A percentile compares a stretch with the other conserved stretches of the same genome.
phyloP scores from a whole-genome alignment of 371 early-diverging fungal genomes.

The Mortierella sp. region DNA sequence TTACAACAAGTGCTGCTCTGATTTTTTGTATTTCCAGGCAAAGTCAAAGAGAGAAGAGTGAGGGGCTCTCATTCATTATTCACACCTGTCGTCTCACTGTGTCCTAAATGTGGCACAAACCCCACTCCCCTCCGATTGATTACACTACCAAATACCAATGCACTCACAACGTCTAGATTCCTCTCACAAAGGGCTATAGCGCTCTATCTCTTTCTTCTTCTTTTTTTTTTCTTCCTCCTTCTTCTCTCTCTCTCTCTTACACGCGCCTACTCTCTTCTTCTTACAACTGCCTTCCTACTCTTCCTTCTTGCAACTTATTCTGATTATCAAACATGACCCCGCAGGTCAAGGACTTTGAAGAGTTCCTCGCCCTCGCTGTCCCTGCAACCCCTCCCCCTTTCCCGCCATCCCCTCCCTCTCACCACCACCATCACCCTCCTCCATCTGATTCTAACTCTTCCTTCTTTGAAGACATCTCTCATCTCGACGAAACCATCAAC shows the following conservation, averaged over 20 bases:
- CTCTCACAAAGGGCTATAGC: too few relatives aligned
- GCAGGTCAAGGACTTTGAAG: conserved; percentile 23
- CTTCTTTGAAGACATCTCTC: conserved; percentile 4
- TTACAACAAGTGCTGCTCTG: too few relatives aligned
- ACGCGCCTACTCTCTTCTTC: not conserved
- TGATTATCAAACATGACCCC: conserved; percentile 5
- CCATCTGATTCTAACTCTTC: not conserved
- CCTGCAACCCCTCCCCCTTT: not conserved
- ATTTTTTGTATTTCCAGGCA: too few relatives aligned
- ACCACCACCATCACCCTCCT: not conserved
- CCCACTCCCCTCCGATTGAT: too few relatives aligned
- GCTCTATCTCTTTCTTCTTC: not conserved
- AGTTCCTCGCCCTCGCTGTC: conserved; percentile 14
- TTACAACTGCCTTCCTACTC: too few relatives aligned
- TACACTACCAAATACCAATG: too few relatives aligned
- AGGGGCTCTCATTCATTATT: too few relatives aligned
- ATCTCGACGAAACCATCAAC: not conserved
- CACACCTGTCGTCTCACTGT: too few relatives aligned
- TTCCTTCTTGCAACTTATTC: not conserved
- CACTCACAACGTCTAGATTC: too few relatives aligned
- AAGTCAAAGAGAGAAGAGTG: too few relatives aligned
- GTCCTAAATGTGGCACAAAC: too few relatives aligned
- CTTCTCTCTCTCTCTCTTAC: not conserved
- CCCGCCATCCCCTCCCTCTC: conserved; percentile 7
- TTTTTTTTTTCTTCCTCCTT: not conserved